Percentiles rank a stretch among this genome's conserved stretches.
phyloP scores from a whole-genome alignment of 1,139 yeast species.

The Ogataea hybrid region DNA sequence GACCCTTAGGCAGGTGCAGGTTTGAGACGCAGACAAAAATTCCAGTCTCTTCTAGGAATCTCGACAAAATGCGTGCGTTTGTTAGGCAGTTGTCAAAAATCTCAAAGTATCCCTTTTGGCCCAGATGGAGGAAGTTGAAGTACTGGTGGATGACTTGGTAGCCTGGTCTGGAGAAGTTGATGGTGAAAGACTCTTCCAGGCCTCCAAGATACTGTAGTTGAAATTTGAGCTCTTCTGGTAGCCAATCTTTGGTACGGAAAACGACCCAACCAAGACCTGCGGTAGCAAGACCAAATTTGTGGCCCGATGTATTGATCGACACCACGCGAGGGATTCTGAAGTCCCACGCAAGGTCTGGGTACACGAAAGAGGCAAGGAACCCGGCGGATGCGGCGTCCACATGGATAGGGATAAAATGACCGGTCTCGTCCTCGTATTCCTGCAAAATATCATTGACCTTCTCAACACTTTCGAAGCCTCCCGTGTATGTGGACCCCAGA shows the following conservation, averaged over 20 bases:
- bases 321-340: conserved; percentile 73
- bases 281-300: conserved; percentile 85
- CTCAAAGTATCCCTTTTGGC: conserved; percentile 65
- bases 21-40: conserved; percentile 75
- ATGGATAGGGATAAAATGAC: conserved; percentile 73
- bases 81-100: conserved; percentile 61
- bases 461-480: conserved; percentile 81
- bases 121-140: conserved; percentile 70
- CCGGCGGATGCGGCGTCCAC: conserved; percentile 96
- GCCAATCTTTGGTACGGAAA: conserved; percentile 63
- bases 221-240: conserved; percentile 73
- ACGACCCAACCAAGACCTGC: conserved; percentile 94
- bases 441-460: conserved; percentile 60
- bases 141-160: conserved; percentile 88
- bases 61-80: conserved; percentile 69
- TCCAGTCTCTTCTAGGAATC: conserved; percentile 60
- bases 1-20: conserved; percentile 60
- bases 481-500: conserved; percentile 90
- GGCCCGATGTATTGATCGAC: conserved; percentile 91
- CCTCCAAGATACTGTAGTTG: conserved; percentile 86
- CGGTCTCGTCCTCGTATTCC: conserved; percentile 65
- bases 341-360: conserved; percentile 80
- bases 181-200: conserved; percentile 78
- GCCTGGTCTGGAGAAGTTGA: conserved; percentile 92
- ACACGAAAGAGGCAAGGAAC: conserved; percentile 79